phyloP scores from a whole-genome alignment of 768 basidiomycete species.

The Lactarius sanguifluus region DNA sequence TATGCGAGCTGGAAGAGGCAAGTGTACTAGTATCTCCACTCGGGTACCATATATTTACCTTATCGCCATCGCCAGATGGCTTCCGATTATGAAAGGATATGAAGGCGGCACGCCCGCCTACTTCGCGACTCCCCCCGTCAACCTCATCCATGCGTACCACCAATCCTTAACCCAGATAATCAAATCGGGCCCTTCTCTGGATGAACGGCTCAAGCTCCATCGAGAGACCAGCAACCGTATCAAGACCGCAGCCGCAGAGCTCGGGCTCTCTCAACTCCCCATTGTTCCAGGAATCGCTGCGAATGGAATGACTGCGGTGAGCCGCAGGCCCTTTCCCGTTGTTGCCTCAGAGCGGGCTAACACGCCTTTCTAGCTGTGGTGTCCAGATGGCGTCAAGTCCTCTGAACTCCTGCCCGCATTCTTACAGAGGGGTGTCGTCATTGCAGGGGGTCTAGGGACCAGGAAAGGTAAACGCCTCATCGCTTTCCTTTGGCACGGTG shows the following conservation, averaged over 20 bases:
- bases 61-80: slow-evolving; percentile 57
- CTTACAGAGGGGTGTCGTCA: slow-evolving; percentile 66
- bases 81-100: slow-evolving; percentile 93
- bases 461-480: slow-evolving; percentile 19
- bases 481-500: background rate
- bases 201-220: slow-evolving; percentile 78
- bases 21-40: slow-evolving; percentile 27
- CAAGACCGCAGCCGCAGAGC: slow-evolving; percentile 58
- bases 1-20: slow-evolving; percentile 90
- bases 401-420: slow-evolving; percentile 77
- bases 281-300: slow-evolving; percentile 62
- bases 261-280: slow-evolving; percentile 78
- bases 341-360: background rate
- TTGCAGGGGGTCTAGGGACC: slow-evolving; percentile 72
- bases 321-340: slow-evolving; percentile 25
- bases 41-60: background rate
- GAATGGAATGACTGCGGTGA: slow-evolving; percentile 93
- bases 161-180: slow-evolving; percentile 77
- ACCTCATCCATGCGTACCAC: slow-evolving; percentile 89
- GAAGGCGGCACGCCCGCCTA: slow-evolving; percentile 79
- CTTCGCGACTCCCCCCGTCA: slow-evolving; percentile 95
- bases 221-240: slow-evolving; percentile 63
- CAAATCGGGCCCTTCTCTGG: slow-evolving; percentile 57
- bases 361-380: slow-evolving; percentile 56
- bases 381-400: slow-evolving; percentile 76